phyloP scores from a whole-genome alignment of 768 basidiomycete genomes.

The Pholiota microspora region DNA sequence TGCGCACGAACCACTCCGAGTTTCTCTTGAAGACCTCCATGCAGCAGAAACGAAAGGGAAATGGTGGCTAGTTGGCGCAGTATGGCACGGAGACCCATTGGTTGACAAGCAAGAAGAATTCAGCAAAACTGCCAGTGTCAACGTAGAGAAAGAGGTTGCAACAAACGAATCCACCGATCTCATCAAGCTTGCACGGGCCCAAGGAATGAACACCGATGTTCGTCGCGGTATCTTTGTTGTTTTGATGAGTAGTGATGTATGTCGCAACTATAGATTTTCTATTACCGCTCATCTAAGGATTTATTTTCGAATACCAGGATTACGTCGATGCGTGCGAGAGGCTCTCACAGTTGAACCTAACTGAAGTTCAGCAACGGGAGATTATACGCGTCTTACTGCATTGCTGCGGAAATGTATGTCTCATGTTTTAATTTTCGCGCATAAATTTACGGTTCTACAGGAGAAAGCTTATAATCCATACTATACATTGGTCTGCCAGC shows the following conservation, averaged over 20 bases:
- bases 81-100: slow-evolving; percentile 92
- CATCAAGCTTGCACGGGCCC: slow-evolving; percentile 80
- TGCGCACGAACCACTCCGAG: slow-evolving; percentile 82
- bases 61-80: slow-evolving; percentile 99
- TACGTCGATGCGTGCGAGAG: slow-evolving; percentile 94
- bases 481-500: slow-evolving; percentile 86
- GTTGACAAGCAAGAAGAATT: slow-evolving; percentile 58
- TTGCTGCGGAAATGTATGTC: slow-evolving; percentile 82
- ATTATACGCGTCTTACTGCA: slow-evolving; percentile 91
- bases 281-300: background rate
- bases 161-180: slow-evolving; percentile 38
- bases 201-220: slow-evolving; percentile 99
- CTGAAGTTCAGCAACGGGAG: slow-evolving; percentile 91
- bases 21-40: slow-evolving; percentile 82
- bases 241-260: slow-evolving; percentile 92
- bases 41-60: slow-evolving; percentile 85
- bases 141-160: slow-evolving; percentile 24
- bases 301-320: slow-evolving; percentile 52
- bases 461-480: slow-evolving; percentile 95
- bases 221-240: slow-evolving; percentile 89
- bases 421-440: background rate
- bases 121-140: slow-evolving; percentile 21
- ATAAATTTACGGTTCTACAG: slow-evolving; percentile 35
- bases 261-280: slow-evolving; percentile 20
- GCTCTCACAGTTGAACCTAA: slow-evolving; percentile 78